A percentile compares a stretch with the other conserved stretches of the same genome.
These are phyloP conservation scores for Didymella pinodella DNA, from an alignment of 2,329 filamentous ascomycete species.

Conservation along the genomic window DNA sequence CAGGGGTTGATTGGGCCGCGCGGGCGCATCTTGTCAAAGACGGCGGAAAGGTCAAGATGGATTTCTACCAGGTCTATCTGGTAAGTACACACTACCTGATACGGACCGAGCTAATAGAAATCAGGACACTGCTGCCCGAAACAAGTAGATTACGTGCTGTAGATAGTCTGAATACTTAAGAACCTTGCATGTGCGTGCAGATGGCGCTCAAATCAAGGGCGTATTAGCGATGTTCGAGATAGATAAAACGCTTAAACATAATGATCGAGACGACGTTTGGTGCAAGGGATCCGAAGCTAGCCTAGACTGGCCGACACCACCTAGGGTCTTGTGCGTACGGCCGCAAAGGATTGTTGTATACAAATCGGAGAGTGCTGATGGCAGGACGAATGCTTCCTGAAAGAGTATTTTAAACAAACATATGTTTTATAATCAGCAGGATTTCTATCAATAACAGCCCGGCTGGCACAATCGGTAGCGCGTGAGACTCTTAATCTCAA, in stretches of 20 bases:
- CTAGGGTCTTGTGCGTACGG: not conserved
- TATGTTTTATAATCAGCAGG: too few species aligned
- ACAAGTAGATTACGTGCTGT: slow-evolving; percentile 10
- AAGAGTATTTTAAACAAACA: too few species aligned
- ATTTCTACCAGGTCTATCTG: slow-evolving; percentile 64
- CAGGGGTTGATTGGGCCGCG: slow-evolving; percentile 62
- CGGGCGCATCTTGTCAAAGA: slow-evolving; percentile 61
- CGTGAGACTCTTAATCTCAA: slow-evolving; percentile 38
- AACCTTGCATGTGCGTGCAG: not conserved
- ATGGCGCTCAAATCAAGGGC: not conserved
- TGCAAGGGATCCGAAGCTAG: not conserved
- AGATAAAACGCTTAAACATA: not conserved
- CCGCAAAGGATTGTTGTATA: not conserved
- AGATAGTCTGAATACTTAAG: not conserved
- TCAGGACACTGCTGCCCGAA: slow-evolving; percentile 31
- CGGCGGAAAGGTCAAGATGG: slow-evolving; percentile 62
- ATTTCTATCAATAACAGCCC: slow-evolving; percentile 20
- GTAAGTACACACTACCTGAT: slow-evolving; percentile 47
- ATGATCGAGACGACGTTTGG: not conserved
- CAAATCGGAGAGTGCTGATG: too few species aligned
- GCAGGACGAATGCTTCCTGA: too few species aligned
- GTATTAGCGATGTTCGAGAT: not conserved
- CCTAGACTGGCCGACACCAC: not conserved
- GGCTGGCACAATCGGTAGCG: slow-evolving; percentile 41
- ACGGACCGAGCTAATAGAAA: slow-evolving; percentile 16